phyloP scores from a whole-genome alignment of 805 yeast genomes.

The Yarrowia keelungensis region DNA sequence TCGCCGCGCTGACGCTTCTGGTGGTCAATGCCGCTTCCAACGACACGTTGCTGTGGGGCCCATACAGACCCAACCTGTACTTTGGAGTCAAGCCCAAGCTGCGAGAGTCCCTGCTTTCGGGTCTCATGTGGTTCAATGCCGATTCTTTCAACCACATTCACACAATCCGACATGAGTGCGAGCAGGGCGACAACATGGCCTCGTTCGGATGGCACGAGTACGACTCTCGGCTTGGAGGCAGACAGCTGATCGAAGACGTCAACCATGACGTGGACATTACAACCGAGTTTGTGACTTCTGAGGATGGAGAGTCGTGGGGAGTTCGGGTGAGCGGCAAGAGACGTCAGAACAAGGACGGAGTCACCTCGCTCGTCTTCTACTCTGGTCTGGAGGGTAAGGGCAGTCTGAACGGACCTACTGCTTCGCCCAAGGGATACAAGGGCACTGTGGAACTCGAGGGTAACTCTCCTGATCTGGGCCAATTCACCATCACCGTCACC shows the following conservation, averaged over 20 bases:
- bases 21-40: constrained; percentile 49
- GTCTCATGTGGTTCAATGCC: constrained; percentile 86
- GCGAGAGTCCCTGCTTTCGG: constrained; percentile 76
- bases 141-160: constrained; percentile 62
- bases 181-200: constrained; percentile 70
- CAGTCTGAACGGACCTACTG: constrained; percentile 43
- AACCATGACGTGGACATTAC: constrained; percentile 67
- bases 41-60: constrained; percentile 82
- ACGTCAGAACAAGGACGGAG: constrained; percentile 51
- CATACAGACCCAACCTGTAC: constrained; percentile 86
- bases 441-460: constrained; percentile 57
- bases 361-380: constrained; percentile 75
- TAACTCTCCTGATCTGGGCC: constrained; percentile 66
- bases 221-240: constrained; percentile 89
- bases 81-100: constrained; percentile 84
- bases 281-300: constrained; percentile 78
- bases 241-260: constrained; percentile 72
- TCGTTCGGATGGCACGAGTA: constrained; percentile 86
- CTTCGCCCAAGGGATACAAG: constrained; percentile 44
- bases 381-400: constrained; percentile 74
- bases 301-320: constrained; percentile 80
- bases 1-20: constrained; percentile 28
- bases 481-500: constrained; percentile 65
- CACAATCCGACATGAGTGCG: constrained; percentile 74
- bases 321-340: constrained; percentile 65